Evolutionary conservation across 768 basidiomycete genomes (phyloP).

Genomic region (Leccinum boreale): DNA sequence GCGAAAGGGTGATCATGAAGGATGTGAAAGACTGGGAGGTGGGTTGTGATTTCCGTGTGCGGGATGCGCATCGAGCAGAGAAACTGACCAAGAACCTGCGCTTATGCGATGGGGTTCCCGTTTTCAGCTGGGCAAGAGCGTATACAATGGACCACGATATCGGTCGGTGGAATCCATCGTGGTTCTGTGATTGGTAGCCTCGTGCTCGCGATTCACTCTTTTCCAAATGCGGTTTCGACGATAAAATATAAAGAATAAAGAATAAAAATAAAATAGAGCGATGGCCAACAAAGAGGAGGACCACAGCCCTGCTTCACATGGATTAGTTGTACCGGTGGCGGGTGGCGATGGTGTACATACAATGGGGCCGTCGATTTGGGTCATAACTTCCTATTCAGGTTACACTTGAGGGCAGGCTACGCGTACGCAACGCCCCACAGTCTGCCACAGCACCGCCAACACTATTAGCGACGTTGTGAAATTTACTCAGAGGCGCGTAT

Average conservation of each 20-base stretch:
- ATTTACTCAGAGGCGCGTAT: constrained; percentile 8
- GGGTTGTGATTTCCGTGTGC: constrained; percentile 35
- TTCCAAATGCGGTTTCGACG: constrained; percentile 8
- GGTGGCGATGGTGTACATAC: constrained; percentile 28
- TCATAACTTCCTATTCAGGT: constrained; percentile 1
- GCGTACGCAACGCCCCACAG: constrained; percentile 1
- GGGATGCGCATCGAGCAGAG: constrained; percentile 18
- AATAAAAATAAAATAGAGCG: background rate
- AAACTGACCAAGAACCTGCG: constrained; percentile 11
- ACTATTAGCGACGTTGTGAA: constrained; percentile 4
- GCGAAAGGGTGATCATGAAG: constrained; percentile 93
- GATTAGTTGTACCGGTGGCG: constrained; percentile 30
- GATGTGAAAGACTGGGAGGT: constrained; percentile 95
- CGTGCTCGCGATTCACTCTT: constrained; percentile 6
- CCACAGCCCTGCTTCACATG: constrained; percentile 23
- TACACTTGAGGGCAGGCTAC: constrained; percentile 21
- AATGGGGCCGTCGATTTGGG: constrained; percentile 21
- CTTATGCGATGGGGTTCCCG: constrained; percentile 2
- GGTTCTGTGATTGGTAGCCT: constrained; percentile 44
- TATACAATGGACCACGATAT: constrained; percentile 80
- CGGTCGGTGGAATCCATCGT: constrained; percentile 55
- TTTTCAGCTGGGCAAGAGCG: constrained; percentile 75
- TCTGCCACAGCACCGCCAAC: constrained; percentile 9
- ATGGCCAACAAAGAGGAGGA: constrained; percentile 16
- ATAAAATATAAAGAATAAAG: background rate